Evolutionary conservation across 306 rosid species (phyloP), one percentile per base, ranked within the genome.

Genomic region (Comarum palustre): DNA sequence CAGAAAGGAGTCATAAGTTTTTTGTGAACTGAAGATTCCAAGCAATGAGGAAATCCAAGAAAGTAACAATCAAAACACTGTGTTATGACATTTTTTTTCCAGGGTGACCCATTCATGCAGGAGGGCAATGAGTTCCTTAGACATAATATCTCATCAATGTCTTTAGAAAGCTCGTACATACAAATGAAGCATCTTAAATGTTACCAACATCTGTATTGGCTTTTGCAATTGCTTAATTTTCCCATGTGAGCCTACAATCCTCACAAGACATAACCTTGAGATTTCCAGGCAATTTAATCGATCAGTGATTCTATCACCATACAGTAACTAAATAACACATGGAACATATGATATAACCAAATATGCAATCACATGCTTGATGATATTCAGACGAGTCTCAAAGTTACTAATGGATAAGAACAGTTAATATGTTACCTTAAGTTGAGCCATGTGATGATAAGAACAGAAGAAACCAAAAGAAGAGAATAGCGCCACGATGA

Each of bases 401-500:
- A 43, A 67, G 31, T 19, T 45, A 41, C 14, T 24, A 6, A 0
- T 5, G 5, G 62, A 5, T n/a, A n/a, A n/a, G n/a, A 52, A 38
- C 22, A 43, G 6, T 68, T 2, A 19, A 1, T 6, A 0, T 12
- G 13, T 52, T 60, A 82, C 93, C 94, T 93, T 82, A 90, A 85
- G 79, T 90, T 93, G 66, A 93, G 95, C 98, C 97, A 93, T 51
- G 92, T 83, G 81, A 93, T 93, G 52, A 89, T 82, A 73, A 90
- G 90, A 86, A 87, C 84, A 0, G 98, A 90, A 61, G 97, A 87
- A 76, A 86, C 82, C 82, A 90, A 77, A 72, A 93, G 89, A 54
- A 79, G 16, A 73, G 82, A 76, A 82, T 81, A 93, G 59, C 82
- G 82, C 66, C 79, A 71, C 46, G 83, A 77, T 32, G 90, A 93